Base-by-base conservation (phyloP, 345 rosid genomes). In the Salix suchowensis region DNA sequence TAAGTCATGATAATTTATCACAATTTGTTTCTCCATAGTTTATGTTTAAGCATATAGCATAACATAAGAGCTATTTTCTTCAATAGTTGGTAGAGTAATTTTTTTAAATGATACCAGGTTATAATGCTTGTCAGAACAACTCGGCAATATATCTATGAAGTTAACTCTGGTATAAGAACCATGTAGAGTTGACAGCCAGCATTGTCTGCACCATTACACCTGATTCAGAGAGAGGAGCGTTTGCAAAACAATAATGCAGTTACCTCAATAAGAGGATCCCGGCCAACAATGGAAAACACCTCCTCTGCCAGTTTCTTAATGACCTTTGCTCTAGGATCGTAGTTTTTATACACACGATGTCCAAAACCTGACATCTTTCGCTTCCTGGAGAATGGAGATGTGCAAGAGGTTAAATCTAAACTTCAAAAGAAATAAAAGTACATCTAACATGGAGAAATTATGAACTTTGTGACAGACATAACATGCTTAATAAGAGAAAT, bases 351-450 rank as follows among this genome's bases (percentile, higher is more conserved):
- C 5, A 96, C 97, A 70, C 98, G 97, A 80, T 96, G 98, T 40
- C 99, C 98, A 86, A 96, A 96, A 76, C 99, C 99, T n/a, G 97
- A 96, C 99, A 96, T 92, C 88, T 96, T 96, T 83, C 93, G 86
- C 84, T 92, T 96, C 88, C 99, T 96, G 44, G 26, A 54, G 9
- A 78, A 72, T 42, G 5, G 65, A 72, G 36, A 37, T 23, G 61
- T 34, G 48, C 28, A 60, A 46, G 32, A 78, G 76, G 32, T 60
- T 52, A 11, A 50, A 76, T 30, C 34, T 58, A 81, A 40, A 67
- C 48, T 36, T 36, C 26, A 1, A 52, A 40, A 19, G 7, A 8
- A 74, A 73, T 11, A 28, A 67, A 32, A 62, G 42, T 50, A 69
- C 18, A 9, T 23, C 24, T 11, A 4, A 58, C 23, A 24, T 11